Conservation (phyloP, 768 basidiomycete genomes). For the Fomitopsis serialis region DNA sequence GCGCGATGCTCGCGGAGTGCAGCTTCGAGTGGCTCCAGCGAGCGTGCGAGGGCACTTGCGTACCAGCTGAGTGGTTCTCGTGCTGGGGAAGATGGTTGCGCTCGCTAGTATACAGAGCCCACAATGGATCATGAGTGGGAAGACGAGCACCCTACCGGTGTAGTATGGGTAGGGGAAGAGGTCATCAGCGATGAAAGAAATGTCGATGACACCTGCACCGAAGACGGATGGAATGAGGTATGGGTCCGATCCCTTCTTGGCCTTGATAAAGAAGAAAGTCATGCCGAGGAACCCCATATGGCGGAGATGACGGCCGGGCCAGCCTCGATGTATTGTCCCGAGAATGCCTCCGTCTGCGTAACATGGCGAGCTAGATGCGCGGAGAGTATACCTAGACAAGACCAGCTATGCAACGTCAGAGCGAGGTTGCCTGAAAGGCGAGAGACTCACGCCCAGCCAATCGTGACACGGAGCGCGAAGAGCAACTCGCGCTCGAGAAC, state of each 20-base stretch:
- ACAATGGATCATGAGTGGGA: constrained; percentile 58
- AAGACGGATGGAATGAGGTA: constrained; percentile 52
- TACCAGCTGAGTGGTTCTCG: constrained; percentile 59
- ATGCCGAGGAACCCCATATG: constrained; percentile 57
- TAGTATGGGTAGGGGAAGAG: constrained; percentile 68
- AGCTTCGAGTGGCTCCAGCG: constrained; percentile 43
- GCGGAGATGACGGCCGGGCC: constrained; percentile 54
- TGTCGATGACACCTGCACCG: constrained; percentile 58
- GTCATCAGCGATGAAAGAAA: constrained; percentile 48
- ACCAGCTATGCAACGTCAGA: constrained; percentile 43
- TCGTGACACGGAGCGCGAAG: constrained; percentile 41
- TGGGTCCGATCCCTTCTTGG: constrained; percentile 57
- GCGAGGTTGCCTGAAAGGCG: background rate
- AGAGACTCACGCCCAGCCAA: constrained; percentile 55
- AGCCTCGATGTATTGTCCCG: constrained; percentile 54
- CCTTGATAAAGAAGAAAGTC: constrained; percentile 52
- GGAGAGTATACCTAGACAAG: constrained; percentile 57
- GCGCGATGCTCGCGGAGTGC: constrained; percentile 41
- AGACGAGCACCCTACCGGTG: constrained; percentile 45
- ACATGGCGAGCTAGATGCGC: constrained; percentile 52
- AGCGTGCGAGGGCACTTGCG: constrained; percentile 40
- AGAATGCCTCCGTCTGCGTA: constrained; percentile 32
- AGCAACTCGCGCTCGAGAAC: constrained; percentile 62
- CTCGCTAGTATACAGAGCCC: constrained; percentile 48
- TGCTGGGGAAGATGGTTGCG: constrained; percentile 54